These are phyloP conservation scores for Piper longum DNA, from an alignment of 164 flowering plant genomes.

Conservation along the genomic window DNA sequence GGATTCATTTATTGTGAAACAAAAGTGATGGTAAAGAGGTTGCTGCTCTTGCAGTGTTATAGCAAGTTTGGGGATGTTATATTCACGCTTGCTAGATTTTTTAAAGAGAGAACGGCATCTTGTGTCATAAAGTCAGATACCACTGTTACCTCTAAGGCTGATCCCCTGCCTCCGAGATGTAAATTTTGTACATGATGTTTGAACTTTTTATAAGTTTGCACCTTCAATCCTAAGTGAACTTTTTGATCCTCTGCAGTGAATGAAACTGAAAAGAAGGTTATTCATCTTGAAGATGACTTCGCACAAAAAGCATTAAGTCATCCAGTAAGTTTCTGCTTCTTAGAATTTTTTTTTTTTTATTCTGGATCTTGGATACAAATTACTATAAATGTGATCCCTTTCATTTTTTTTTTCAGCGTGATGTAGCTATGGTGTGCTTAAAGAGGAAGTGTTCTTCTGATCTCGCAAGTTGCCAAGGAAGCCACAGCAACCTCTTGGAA, in stretches of 20 bases:
- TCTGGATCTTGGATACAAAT: neutral
- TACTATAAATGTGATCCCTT: neutral
- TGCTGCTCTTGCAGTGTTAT: slow-evolving; percentile 51
- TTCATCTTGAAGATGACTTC: neutral
- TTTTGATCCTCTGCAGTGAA: neutral
- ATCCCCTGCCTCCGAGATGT: neutral
- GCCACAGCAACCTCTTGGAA: slow-evolving; percentile 14
- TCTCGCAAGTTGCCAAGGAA: slow-evolving; percentile 19
- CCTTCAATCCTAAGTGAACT: neutral
- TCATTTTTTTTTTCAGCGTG: slow-evolving; percentile 18
- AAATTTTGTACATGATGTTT: neutral
- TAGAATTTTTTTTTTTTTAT: too few species aligned
- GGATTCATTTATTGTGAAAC: neutral
- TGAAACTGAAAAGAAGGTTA: slow-evolving; percentile 6
- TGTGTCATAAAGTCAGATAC: neutral
- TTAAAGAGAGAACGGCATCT: slow-evolving; percentile 35
- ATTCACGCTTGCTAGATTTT: slow-evolving; percentile 66
- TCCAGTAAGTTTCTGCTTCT: neutral
- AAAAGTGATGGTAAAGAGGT: neutral
- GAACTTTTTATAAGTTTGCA: neutral
- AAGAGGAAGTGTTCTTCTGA: slow-evolving; percentile 21
- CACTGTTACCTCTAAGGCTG: neutral
- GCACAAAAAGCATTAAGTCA: neutral
- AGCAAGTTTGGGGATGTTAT: slow-evolving; percentile 82
- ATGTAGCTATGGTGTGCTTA: slow-evolving; percentile 14